A percentile compares a stretch with the other conserved stretches of the same genome.
Conservation (phyloP, 1,139 yeast genomes). For the Yamadazyma triangularis region DNA sequence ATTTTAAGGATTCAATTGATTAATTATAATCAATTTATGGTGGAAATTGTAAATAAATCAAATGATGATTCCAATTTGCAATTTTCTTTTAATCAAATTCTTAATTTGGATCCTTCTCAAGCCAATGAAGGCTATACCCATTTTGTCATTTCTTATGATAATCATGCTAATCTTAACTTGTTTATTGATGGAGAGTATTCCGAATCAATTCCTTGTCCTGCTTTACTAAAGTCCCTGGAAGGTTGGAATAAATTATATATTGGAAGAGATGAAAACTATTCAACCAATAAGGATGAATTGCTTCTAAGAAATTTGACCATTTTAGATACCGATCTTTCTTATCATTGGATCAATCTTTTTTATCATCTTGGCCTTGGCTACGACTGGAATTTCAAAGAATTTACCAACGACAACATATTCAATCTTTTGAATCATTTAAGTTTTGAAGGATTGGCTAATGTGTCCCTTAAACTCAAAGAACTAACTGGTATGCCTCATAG, state of each 20-base stretch:
- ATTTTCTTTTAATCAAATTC: constrained; percentile 32
- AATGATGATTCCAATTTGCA: constrained; percentile 23
- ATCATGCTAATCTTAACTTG: constrained; percentile 31
- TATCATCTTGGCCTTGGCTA: constrained; percentile 36
- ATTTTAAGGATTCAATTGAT: constrained; percentile 25
- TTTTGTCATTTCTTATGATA: constrained; percentile 36
- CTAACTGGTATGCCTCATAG: constrained; percentile 13
- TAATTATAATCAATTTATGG: constrained; percentile 27
- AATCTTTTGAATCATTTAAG: constrained; percentile 29
- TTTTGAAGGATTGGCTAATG: constrained; percentile 21
- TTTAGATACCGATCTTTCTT: constrained; percentile 22
- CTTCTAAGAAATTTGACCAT: constrained; percentile 30
- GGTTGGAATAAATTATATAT: constrained; percentile 39
- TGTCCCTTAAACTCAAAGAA: constrained; percentile 21
- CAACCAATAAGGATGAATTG: constrained; percentile 20
- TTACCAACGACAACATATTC: constrained; percentile 24
- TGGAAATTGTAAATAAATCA: constrained; percentile 23
- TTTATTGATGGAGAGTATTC: constrained; percentile 41
- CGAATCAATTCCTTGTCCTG: constrained; percentile 44
- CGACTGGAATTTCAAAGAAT: constrained; percentile 36
- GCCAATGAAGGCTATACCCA: constrained; percentile 27
- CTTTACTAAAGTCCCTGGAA: constrained; percentile 21
- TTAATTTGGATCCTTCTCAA: constrained; percentile 9
- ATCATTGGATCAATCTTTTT: constrained; percentile 37
- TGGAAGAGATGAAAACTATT: constrained; percentile 14